Evolutionary conservation across 2,329 filamentous ascomycete species (phyloP).

Genomic region (Aspergillus japonicus): DNA sequence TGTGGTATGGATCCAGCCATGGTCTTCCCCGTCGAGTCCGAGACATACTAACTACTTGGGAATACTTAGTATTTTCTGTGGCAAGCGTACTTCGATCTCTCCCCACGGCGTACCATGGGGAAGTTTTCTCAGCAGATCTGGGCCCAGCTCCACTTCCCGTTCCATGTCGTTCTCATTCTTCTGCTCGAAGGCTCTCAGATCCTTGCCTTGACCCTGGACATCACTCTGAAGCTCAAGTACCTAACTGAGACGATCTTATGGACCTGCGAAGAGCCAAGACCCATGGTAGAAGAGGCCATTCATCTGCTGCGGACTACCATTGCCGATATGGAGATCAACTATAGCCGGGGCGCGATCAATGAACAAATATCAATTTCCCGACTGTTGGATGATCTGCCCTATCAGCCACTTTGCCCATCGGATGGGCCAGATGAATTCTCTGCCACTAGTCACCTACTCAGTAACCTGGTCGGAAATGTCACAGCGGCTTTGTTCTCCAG

Average conservation of each 20-base stretch:
- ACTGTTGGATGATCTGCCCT: slow-evolving; percentile 32
- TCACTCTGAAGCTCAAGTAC: slow-evolving; percentile 42
- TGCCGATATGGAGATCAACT: slow-evolving; percentile 42
- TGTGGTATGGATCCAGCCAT: slow-evolving; percentile 29
- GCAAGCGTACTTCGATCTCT: slow-evolving; percentile 62
- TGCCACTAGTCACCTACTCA: slow-evolving; percentile 29
- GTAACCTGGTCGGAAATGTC: slow-evolving; percentile 40
- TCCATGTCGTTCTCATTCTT: slow-evolving; percentile 62
- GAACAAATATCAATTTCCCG: slow-evolving; percentile 34
- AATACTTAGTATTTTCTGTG: slow-evolving; percentile 55
- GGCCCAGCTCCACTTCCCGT: slow-evolving; percentile 57
- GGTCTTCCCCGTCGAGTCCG: not conserved
- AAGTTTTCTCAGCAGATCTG: slow-evolving; percentile 58
- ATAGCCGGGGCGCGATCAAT: slow-evolving; percentile 31
- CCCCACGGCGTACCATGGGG: slow-evolving; percentile 50
- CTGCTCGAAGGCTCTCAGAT: slow-evolving; percentile 66
- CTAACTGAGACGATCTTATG: slow-evolving; percentile 39
- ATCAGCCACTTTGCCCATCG: slow-evolving; percentile 31
- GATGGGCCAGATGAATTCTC: slow-evolving; percentile 19
- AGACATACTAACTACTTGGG: slow-evolving; percentile 8
- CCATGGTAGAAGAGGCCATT: slow-evolving; percentile 28
- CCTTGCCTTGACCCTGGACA: slow-evolving; percentile 48
- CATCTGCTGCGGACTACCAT: slow-evolving; percentile 39
- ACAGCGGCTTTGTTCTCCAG: slow-evolving; percentile 42
- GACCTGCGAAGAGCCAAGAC: slow-evolving; percentile 40